A percentile compares a stretch with the other conserved stretches of the same genome.
phyloP scores from a whole-genome alignment of 176 grass and related monocot species.

The Oryza nivara region DNA sequence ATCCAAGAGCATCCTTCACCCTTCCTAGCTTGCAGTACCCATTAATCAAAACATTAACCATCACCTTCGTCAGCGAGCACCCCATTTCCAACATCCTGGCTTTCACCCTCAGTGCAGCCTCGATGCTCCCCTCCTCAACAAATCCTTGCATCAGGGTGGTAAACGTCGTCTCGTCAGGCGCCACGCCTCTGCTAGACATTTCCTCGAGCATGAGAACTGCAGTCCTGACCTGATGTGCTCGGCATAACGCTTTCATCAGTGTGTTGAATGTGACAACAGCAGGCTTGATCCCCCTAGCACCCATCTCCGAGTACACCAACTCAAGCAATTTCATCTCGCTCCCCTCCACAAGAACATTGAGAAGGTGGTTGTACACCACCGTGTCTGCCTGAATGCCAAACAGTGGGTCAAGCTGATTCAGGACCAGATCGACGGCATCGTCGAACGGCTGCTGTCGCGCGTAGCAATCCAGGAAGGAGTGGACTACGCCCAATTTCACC shows the following conservation, averaged over 20 bases:
- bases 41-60: slow-evolving; percentile 68
- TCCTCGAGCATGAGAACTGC: slow-evolving; percentile 77
- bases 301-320: slow-evolving; percentile 62
- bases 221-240: slow-evolving; percentile 62
- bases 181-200: slow-evolving; percentile 50
- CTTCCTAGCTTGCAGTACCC: slow-evolving; percentile 77
- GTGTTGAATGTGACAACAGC: slow-evolving; percentile 72
- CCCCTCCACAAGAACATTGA: slow-evolving; percentile 63
- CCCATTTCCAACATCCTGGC: slow-evolving; percentile 61
- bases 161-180: slow-evolving; percentile 63
- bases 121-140: slow-evolving; percentile 76
- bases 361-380: slow-evolving; percentile 65
- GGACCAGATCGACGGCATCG: slow-evolving; percentile 69
- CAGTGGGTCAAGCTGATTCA: slow-evolving; percentile 54
- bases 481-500: slow-evolving; percentile 44
- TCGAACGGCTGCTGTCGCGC: slow-evolving; percentile 57
- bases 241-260: slow-evolving; percentile 71
- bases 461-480: slow-evolving; percentile 62
- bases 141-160: slow-evolving; percentile 85
- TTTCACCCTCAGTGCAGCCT: slow-evolving; percentile 69
- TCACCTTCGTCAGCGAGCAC: slow-evolving; percentile 54
- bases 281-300: slow-evolving; percentile 39
- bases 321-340: slow-evolving; percentile 80
- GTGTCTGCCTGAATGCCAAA: slow-evolving; percentile 49
- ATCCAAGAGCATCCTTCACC: slow-evolving; percentile 64